A percentile compares a stretch with the other conserved stretches of the same genome.
phyloP scores from a whole-genome alignment of 2,329 filamentous ascomycete genomes.

The Colletotrichum eremochloae region DNA sequence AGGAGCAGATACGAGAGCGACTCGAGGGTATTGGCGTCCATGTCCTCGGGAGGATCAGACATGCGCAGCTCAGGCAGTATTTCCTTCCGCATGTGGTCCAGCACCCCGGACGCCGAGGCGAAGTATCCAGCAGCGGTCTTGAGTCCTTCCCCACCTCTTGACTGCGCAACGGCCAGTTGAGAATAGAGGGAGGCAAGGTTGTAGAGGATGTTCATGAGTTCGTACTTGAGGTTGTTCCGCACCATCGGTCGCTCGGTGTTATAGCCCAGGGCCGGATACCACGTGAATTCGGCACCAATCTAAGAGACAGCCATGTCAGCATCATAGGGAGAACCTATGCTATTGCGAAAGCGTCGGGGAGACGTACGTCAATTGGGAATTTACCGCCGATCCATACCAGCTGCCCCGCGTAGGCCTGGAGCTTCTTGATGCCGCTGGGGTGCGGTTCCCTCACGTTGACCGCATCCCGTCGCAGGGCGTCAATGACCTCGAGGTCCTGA shows the following conservation, averaged over 20 bases:
- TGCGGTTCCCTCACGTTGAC: conserved; percentile 91
- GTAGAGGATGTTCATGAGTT: conserved; percentile 92
- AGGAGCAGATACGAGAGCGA: conserved; percentile 86
- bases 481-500: conserved; percentile 86
- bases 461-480: conserved; percentile 86
- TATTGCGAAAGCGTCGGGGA: conserved; percentile 24
- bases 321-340: background rate
- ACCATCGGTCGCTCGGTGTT: conserved; percentile 81
- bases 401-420: conserved; percentile 93
- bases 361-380: conserved; percentile 89
- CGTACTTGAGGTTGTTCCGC: conserved; percentile 79
- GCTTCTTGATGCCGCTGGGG: conserved; percentile 84
- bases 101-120: conserved; percentile 86
- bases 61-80: conserved; percentile 86
- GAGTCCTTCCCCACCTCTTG: conserved; percentile 85
- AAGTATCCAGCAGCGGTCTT: conserved; percentile 93
- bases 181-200: conserved; percentile 95
- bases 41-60: conserved; percentile 90
- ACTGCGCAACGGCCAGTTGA: conserved; percentile 86
- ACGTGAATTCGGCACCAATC: conserved; percentile 95
- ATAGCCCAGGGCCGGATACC: conserved; percentile 95
- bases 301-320: conserved; percentile 50
- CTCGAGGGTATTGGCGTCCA: conserved; percentile 90
- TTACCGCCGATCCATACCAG: conserved; percentile 94
- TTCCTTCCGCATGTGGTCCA: conserved; percentile 80